Evolutionary conservation across 805 yeast species (phyloP), one percentile per base, ranked within the genome.

Genomic region (Wickerhamiella alocasiicola): DNA sequence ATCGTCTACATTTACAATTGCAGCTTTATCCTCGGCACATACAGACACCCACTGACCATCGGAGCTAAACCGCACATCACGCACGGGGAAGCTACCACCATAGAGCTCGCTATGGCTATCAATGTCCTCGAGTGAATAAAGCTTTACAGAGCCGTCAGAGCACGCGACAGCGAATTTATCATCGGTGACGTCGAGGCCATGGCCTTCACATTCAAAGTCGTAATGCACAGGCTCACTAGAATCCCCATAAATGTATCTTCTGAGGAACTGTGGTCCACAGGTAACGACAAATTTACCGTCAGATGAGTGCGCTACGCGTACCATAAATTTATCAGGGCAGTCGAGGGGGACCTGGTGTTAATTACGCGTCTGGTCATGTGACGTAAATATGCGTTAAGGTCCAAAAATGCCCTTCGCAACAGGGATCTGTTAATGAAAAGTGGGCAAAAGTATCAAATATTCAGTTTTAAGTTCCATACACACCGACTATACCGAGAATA

Each of bases 161-260:
- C 68, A 60, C 45, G 67, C 62, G 39, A 67, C 59, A 5, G 60
- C 70, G 40, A 70, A 52, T n/a, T 49, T 47, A 6, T 29, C 18
- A n/a, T 23, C 32, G 21, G 7, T 13, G 5, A n/a, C 9, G 16
- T 23, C 32, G 11, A 36, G 30, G 6, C 25, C 11, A 5, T 15
- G n/a, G 4, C 24, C 31, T 19, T 27, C 25, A 13, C 28, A 5
- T 9, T 28, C 32, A 19, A 36, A 17, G 21, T 28, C 39, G 19
- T 27, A 28, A 23, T 28, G 13, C 17, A 18, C 17, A 16, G 39
- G 25, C 16, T 36, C 39, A 7, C 20, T 21, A 15, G 39, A 13
- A 16, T 27, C 21, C 9, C 21, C 24, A 5, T 16, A 6, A 9
- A 36, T 13, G 5, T 29, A 20, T 13, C 25, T 28, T 20, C 30